Base-by-base conservation (phyloP, 2,329 filamentous ascomycete genomes). In the Neurospora crassa region DNA sequence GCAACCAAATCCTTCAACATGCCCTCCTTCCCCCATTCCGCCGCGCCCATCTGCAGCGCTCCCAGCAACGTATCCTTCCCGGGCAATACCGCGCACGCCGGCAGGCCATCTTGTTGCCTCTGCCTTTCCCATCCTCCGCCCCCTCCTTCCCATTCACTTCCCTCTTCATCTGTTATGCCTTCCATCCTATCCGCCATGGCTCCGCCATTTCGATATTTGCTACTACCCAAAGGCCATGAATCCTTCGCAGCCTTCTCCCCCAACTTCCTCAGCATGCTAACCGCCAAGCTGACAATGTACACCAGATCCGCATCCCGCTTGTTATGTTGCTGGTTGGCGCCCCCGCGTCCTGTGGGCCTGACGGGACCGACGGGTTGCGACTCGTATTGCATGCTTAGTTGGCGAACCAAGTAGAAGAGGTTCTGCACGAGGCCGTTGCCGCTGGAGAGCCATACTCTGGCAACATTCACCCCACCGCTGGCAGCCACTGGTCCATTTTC, bases 391-490 rank as follows among this genome's bases (percentile, higher is more conserved):
- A 85, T 84, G 73, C 90, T 91, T 3, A 97, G 84, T 5, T 92
- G 85, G 72, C 91, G 90, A 0, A 94, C 88, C 29, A 97, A 85
- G 29, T 90, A 87, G 71, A 95, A 88, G 8, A 98, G 85, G 76
- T 91, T 94, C 71, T 92, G 88, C 0, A 92, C 91, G 79, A 97
- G 96, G 0, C 92, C 92, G 76, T 96, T 94, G 59, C 91, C 89
- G 3, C 92, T 93, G 47, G 90, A 89, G 8, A 98, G 86, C 94
- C 96, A 98, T 0, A 88, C 85, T 71, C 89, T 88, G 4, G 94
- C 91, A 8, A 97, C 82, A 18, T 63, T 63, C 1, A 34, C 29
- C 6, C 24, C 53, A 4, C 88, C 87, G 18, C 86, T 87, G 74
- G n/a, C 88, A 70, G 1, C 75, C 12, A 90, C 90, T 0, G 93